Evolutionary conservation across 139 green algal species (phyloP).

Genomic region (Asterochloris erici): DNA sequence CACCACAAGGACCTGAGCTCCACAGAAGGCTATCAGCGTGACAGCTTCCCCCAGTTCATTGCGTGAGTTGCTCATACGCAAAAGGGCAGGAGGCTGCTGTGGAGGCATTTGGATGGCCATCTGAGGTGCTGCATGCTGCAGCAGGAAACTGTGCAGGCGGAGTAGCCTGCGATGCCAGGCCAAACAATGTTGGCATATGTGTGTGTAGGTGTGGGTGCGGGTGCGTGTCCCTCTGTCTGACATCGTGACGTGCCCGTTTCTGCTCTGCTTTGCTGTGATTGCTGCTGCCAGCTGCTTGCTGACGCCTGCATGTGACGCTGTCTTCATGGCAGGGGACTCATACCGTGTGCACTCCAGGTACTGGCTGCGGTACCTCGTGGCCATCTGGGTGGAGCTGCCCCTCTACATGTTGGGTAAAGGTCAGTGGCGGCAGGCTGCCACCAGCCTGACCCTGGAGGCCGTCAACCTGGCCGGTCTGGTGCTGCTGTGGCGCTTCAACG

Average conservation of each 20-base stretch:
- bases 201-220: no score
- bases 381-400: slow-evolving; percentile 68
- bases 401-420: slow-evolving; percentile 40
- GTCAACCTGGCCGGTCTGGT: slow-evolving; percentile 27
- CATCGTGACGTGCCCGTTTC: neutral
- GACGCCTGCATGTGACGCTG: neutral
- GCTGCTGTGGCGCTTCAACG: slow-evolving; percentile 33
- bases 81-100: no score
- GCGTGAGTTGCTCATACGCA: slow-evolving; percentile 19
- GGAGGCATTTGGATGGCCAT: neutral
- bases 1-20: slow-evolving; percentile 62
- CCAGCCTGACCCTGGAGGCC: slow-evolving; percentile 27
- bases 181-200: no score
- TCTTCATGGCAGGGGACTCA: neutral
- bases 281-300: neutral
- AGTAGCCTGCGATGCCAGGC: no score
- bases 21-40: slow-evolving; percentile 77
- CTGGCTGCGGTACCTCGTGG: slow-evolving; percentile 63
- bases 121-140: neutral
- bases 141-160: neutral
- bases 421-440: slow-evolving; percentile 26
- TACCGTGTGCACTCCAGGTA: slow-evolving; percentile 42
- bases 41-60: slow-evolving; percentile 68
- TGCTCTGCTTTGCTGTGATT: neutral
- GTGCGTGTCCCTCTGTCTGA: no score